phyloP scores from a whole-genome alignment of 1,284 basidiomycete genomes.

The Sparassis latifolia region DNA sequence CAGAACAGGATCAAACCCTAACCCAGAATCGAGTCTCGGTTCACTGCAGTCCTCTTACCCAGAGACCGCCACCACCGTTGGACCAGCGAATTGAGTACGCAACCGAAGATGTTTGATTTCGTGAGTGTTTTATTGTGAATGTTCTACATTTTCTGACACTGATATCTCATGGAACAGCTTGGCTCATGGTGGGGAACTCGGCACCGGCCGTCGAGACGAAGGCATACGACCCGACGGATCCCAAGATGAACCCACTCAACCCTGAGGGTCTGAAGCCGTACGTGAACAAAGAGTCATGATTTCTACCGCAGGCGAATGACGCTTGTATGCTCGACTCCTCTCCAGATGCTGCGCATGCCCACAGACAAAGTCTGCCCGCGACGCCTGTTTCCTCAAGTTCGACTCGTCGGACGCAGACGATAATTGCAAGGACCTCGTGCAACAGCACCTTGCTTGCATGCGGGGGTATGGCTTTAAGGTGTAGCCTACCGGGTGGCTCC shows the following conservation, averaged over 20 bases:
- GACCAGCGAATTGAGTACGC: no score
- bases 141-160: no score
- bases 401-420: slow-evolving; percentile 65
- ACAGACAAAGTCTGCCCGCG: slow-evolving; percentile 84
- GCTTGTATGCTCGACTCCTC: background rate
- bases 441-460: slow-evolving; percentile 88
- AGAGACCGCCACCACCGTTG: no score
- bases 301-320: background rate
- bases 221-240: slow-evolving; percentile 58
- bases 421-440: slow-evolving; percentile 77
- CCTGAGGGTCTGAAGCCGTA: slow-evolving; percentile 90
- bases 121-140: no score
- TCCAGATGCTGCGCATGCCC: slow-evolving; percentile 91
- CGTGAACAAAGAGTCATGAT: slow-evolving; percentile 25
- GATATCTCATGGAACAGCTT: slow-evolving; percentile 21
- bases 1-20: no score
- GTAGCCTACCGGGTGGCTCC: slow-evolving; percentile 25
- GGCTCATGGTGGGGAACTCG: slow-evolving; percentile 35
- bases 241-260: slow-evolving; percentile 78
- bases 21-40: no score
- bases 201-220: slow-evolving; percentile 26
- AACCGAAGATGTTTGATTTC: no score
- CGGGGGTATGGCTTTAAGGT: slow-evolving; percentile 80
- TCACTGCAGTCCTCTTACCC: no score
- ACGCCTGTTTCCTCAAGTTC: slow-evolving; percentile 87